phyloP scores from a whole-genome alignment of 306 rosid genomes.

The Sphenostylis stenocarpa region DNA sequence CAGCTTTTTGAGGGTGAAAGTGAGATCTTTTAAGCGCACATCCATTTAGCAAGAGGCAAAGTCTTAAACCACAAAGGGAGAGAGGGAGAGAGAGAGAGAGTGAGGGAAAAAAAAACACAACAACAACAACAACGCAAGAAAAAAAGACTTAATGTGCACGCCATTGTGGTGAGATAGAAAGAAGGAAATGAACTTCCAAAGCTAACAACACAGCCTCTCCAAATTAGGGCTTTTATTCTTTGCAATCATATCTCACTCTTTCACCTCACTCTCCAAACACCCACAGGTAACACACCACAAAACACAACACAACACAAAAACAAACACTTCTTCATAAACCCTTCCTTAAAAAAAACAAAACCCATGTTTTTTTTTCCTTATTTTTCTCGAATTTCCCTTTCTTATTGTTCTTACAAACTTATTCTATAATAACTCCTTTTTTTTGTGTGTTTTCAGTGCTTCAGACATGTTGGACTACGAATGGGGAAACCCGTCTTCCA shows the following conservation, averaged over 20 bases:
- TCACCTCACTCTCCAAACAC: slow-evolving; percentile 25
- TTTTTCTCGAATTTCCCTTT: background rate
- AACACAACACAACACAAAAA: background rate
- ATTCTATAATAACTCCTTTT: background rate
- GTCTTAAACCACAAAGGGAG: background rate
- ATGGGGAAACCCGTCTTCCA: slow-evolving; percentile 78
- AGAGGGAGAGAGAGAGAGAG: background rate
- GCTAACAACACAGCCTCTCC: slow-evolving; percentile 4
- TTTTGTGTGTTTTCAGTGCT: background rate
- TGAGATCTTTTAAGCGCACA: slow-evolving; percentile 49
- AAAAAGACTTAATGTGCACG: slow-evolving; percentile 46
- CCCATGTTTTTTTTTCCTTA: background rate
- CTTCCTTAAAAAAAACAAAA: background rate
- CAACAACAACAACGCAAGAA: background rate
- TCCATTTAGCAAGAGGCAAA: slow-evolving; percentile 27
- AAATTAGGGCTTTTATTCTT: slow-evolving; percentile 38
- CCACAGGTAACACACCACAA: slow-evolving; percentile 3
- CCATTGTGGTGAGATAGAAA: slow-evolving; percentile 35
- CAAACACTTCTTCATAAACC: background rate
- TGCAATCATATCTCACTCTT: slow-evolving; percentile 27
- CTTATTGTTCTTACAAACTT: background rate
- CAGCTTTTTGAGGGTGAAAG: slow-evolving; percentile 59
- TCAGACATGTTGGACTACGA: slow-evolving; percentile 80
- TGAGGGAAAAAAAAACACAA: background rate
- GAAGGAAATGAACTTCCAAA: background rate